These are phyloP conservation scores for Bimuria novae-zelandiae DNA, from an alignment of 2,329 filamentous ascomycete species.

Conservation along the genomic window DNA sequence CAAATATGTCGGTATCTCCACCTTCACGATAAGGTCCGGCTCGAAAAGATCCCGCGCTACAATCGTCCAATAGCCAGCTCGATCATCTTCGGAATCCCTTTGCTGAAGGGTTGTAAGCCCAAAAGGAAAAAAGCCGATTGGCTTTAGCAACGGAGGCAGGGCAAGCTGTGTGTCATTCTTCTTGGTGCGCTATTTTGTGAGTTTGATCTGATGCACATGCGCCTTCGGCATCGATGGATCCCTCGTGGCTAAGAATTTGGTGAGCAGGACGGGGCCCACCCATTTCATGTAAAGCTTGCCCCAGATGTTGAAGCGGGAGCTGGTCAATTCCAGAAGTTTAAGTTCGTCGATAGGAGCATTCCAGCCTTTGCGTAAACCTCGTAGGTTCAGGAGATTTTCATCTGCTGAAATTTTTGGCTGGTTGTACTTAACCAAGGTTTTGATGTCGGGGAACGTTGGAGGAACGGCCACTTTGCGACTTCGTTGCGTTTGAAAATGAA, in stretches of 20 bases:
- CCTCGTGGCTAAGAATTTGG: conserved; percentile 22
- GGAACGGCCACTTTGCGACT: conserved; percentile 17
- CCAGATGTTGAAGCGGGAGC: conserved; percentile 45
- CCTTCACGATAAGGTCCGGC: conserved; percentile 38
- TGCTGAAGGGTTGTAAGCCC: conserved; percentile 34
- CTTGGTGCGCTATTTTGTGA: conserved; percentile 33
- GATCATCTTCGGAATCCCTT: conserved; percentile 33
- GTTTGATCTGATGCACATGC: conserved; percentile 32
- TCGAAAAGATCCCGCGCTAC: conserved; percentile 32
- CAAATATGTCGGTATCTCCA: conserved; percentile 43
- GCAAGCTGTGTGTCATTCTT: conserved; percentile 21
- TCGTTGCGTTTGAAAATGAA: conserved; percentile 11
- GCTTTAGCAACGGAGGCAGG: conserved; percentile 26
- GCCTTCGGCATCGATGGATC: conserved; percentile 15
- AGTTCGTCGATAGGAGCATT: conserved; percentile 36
- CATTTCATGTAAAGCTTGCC: conserved; percentile 46
- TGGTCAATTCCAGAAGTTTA: conserved; percentile 41
- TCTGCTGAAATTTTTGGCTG: conserved; percentile 41
- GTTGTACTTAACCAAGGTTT: conserved; percentile 44
- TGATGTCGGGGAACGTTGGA: conserved; percentile 24
- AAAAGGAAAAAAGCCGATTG: conserved; percentile 45
- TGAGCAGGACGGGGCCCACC: conserved; percentile 41
- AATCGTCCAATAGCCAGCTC: conserved; percentile 30
- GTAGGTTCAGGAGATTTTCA: conserved; percentile 33
- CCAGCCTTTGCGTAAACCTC: conserved; percentile 36